Evolutionary conservation across 495 filamentous ascomycete species (phyloP).

Genomic region (Lindgomyces ingoldianus): DNA sequence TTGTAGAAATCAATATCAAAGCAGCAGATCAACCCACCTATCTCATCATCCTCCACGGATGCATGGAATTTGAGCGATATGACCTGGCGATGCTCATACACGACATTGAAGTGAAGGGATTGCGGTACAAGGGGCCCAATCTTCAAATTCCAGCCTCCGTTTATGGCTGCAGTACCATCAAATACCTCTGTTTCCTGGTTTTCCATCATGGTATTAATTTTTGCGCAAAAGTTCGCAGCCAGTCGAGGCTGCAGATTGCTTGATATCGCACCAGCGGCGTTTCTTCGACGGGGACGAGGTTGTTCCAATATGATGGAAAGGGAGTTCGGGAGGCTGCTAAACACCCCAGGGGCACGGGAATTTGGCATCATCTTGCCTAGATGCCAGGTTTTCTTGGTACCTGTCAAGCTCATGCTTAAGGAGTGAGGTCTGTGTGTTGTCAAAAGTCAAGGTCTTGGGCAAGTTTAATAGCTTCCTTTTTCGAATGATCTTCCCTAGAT

Average conservation of each 20-base stretch:
- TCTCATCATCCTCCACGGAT: no score
- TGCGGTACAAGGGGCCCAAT: background rate
- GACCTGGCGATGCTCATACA: no score
- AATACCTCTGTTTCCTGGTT: no score
- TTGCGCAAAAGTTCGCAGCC: background rate
- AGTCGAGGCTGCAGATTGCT: background rate
- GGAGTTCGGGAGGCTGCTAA: background rate
- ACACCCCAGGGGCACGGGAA: background rate
- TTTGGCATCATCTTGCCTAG: background rate
- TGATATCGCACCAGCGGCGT: background rate
- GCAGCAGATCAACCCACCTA: no score
- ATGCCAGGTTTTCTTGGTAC: background rate
- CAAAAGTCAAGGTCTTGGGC: background rate
- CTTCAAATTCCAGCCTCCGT: no score
- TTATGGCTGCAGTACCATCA: background rate
- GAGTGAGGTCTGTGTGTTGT: background rate
- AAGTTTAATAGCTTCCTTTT: background rate
- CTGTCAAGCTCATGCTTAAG: background rate
- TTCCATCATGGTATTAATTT: no score
- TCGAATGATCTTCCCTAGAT: background rate
- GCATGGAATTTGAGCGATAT: no score
- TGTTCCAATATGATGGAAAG: background rate
- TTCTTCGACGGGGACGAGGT: no score
- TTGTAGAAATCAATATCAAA: no score
- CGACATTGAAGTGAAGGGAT: background rate